Percentiles rank a stretch among this genome's conserved stretches.
Evolutionary conservation across 371 early-diverging fungal species (phyloP).

Genomic region (Lichtheimia ramosa): DNA sequence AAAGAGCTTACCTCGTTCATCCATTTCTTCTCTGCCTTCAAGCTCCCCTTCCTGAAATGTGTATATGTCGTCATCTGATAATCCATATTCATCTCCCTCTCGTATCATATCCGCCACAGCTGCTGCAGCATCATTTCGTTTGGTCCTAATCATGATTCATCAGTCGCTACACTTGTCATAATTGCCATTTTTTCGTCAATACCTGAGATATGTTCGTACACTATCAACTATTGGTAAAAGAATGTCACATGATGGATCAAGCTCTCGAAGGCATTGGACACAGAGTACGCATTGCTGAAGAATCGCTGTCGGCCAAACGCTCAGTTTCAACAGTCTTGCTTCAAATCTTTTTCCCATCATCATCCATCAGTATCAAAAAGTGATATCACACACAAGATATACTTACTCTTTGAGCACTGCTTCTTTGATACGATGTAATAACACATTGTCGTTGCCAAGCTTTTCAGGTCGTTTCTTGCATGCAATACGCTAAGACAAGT

Average conservation of each 20-base stretch:
- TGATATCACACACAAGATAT: neutral
- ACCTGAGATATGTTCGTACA: slow-evolving; percentile 29
- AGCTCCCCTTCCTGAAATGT: slow-evolving; percentile 27
- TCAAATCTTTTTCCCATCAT: slow-evolving; percentile 17
- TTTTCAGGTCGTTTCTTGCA: slow-evolving; percentile 5
- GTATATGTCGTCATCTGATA: slow-evolving; percentile 16
- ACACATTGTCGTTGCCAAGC: neutral
- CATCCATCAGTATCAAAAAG: neutral
- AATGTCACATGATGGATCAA: slow-evolving; percentile 35
- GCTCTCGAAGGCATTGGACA: slow-evolving; percentile 26
- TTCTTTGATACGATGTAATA: slow-evolving; percentile 13
- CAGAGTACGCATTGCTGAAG: slow-evolving; percentile 34
- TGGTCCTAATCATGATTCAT: slow-evolving; percentile 7
- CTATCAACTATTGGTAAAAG: slow-evolving; percentile 25
- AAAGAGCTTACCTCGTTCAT: slow-evolving; percentile 21
- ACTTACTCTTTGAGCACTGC: slow-evolving; percentile 29
- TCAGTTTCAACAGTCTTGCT: slow-evolving; percentile 32
- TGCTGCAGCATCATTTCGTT: slow-evolving; percentile 24
- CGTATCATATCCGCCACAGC: slow-evolving; percentile 33
- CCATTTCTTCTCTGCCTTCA: slow-evolving; percentile 12
- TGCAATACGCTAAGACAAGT: neutral
- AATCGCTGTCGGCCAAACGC: slow-evolving; percentile 33
- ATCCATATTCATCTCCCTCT: slow-evolving; percentile 15
- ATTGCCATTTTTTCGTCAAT: neutral
- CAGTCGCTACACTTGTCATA: neutral